Percentiles rank a stretch among this genome's conserved stretches.
phyloP scores from a whole-genome alignment of 2,329 filamentous ascomycete species.

The Sclerotinia trifoliorum region DNA sequence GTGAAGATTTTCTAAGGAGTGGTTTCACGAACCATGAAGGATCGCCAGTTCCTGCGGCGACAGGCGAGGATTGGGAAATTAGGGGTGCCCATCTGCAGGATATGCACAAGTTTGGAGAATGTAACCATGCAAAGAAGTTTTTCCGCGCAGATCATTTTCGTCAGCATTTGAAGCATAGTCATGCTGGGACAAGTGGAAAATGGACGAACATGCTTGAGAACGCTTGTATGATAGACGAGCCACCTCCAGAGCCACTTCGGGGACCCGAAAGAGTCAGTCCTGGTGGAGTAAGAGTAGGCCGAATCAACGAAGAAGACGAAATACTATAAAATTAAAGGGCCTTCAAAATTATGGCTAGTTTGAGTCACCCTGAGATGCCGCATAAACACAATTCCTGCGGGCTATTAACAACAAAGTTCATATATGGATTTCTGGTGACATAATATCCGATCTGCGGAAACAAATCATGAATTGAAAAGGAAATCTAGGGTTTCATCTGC shows the following conservation, averaged over 20 bases:
- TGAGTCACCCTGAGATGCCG: not conserved
- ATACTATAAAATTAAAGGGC: constrained; percentile 27
- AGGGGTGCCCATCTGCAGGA: constrained; percentile 84
- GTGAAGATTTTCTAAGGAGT: constrained; percentile 70
- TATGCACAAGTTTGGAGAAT: constrained; percentile 95
- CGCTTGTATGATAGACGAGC: constrained; percentile 90
- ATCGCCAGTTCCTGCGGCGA: constrained; percentile 50
- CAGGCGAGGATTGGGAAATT: constrained; percentile 83
- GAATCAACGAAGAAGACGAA: constrained; percentile 40
- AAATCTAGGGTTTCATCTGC: not conserved
- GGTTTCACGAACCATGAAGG: constrained; percentile 44
- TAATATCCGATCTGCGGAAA: not conserved
- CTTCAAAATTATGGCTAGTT: not conserved
- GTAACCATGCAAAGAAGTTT: constrained; percentile 98
- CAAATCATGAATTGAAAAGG: constrained; percentile 10
- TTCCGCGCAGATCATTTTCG: constrained; percentile 97
- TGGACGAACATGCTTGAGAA: constrained; percentile 99
- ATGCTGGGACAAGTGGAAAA: constrained; percentile 92
- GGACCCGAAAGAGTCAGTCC: constrained; percentile 36
- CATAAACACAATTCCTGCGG: not conserved
- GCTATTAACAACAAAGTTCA: constrained; percentile 1
- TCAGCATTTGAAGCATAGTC: constrained; percentile 96
- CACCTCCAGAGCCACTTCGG: constrained; percentile 48
- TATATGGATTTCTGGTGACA: not conserved
- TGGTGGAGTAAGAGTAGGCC: constrained; percentile 32